These are phyloP conservation scores for Aquilaria agallochum DNA, from an alignment of 441 rosid genomes.

Conservation along the genomic window DNA sequence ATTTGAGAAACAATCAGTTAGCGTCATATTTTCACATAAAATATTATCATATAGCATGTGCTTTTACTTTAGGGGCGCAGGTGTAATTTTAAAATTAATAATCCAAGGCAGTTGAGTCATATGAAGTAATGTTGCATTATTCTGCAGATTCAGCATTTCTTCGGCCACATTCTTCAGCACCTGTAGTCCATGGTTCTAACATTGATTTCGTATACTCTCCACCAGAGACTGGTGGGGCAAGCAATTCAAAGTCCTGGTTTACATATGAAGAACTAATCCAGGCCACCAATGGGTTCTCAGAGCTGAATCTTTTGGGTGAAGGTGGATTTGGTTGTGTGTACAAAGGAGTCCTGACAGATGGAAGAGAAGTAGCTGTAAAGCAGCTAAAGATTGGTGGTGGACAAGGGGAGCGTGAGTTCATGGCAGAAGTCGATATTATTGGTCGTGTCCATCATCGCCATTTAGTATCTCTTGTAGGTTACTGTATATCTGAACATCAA, in stretches of 20 bases:
- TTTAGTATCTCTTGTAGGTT: constrained; percentile 93
- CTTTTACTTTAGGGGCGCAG: too few species aligned
- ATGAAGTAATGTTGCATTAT: constrained; percentile 5
- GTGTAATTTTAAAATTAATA: too few species aligned
- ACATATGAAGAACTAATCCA: constrained; percentile 69
- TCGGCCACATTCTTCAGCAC: constrained; percentile 39
- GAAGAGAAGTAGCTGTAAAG: constrained; percentile 86
- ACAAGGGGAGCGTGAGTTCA: constrained; percentile 93
- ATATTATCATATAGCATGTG: too few species aligned
- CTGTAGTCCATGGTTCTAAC: constrained; percentile 32
- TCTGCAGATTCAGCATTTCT: constrained; percentile 40
- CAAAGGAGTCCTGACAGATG: constrained; percentile 71
- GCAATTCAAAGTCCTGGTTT: constrained; percentile 67
- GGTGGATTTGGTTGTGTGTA: constrained; percentile 98
- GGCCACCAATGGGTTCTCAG: constrained; percentile 73
- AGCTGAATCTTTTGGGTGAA: constrained; percentile 76
- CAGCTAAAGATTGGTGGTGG: constrained; percentile 84
- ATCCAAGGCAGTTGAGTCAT: too few species aligned
- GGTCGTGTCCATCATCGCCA: constrained; percentile 93
- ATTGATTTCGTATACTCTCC: constrained; percentile 39
- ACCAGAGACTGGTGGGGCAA: constrained; percentile 49
- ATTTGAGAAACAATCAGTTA: too few species aligned
- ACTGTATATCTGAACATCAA: constrained; percentile 75
- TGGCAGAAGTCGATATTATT: constrained; percentile 92
- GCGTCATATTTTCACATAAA: too few species aligned